phyloP scores from a whole-genome alignment of 805 yeast species.

The Candida peoriensis region DNA sequence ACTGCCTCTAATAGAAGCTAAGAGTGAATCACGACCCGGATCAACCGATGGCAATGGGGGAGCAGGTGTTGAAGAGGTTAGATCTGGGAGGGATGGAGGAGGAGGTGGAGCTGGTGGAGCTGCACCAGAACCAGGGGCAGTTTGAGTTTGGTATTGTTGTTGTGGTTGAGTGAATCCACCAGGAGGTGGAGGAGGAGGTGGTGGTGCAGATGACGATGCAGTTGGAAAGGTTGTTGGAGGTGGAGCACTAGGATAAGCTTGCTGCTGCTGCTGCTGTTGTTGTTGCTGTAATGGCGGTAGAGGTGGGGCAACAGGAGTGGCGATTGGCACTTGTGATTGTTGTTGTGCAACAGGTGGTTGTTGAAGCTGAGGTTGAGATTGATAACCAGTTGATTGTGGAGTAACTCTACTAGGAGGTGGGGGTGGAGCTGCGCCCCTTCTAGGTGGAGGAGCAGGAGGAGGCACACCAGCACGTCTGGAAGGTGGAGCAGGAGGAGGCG shows the following conservation, averaged over 20 bases:
- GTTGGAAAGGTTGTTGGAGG: constrained; percentile 5
- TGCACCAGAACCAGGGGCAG: constrained; percentile 17
- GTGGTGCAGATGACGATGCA: constrained; percentile 10
- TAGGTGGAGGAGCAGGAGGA: constrained; percentile 23
- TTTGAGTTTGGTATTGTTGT: constrained; percentile 3
- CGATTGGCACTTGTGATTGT: no score
- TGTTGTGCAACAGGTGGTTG: constrained; percentile 14
- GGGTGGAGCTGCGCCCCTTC: constrained; percentile 15
- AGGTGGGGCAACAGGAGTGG: no score
- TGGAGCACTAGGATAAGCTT: constrained; percentile 12
- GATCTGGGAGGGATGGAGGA: constrained; percentile 18
- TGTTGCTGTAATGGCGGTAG: constrained; percentile 9
- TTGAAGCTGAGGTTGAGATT: constrained; percentile 18
- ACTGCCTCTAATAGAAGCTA: constrained; percentile 82
- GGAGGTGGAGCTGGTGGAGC: constrained; percentile 33
- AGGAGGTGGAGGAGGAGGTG: constrained; percentile 25
- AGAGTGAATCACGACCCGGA: constrained; percentile 69
- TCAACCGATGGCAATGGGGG: constrained; percentile 35
- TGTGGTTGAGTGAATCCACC: no score
- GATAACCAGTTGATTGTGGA: constrained; percentile 10
- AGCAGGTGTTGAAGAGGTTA: constrained; percentile 21
- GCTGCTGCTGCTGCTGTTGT: constrained; percentile 23
- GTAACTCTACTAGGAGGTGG: constrained; percentile 17
- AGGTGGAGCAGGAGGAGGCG: constrained; percentile 23
- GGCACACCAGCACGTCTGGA: constrained; percentile 17